phyloP scores from a whole-genome alignment of 2,329 filamentous ascomycete species.

The Epichloe hybrida region DNA sequence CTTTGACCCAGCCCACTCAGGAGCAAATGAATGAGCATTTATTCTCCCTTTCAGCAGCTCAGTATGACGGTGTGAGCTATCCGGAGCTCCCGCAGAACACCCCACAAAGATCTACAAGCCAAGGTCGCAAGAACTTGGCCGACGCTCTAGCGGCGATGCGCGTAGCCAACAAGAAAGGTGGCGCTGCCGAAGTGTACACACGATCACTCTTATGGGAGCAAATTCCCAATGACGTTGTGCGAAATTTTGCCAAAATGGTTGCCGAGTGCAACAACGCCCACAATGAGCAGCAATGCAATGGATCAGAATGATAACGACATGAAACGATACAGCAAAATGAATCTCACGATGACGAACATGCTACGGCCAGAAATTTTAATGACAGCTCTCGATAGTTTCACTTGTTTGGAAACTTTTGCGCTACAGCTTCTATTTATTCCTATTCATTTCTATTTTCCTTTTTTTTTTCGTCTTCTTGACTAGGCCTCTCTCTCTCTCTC shows the following conservation, averaged over 20 bases:
- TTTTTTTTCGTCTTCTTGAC: background rate
- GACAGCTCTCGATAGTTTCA: slow-evolving; percentile 8
- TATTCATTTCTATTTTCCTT: slow-evolving; percentile 1
- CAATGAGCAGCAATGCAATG: slow-evolving; percentile 29
- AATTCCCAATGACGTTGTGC: slow-evolving; percentile 81
- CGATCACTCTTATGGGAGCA: slow-evolving; percentile 88
- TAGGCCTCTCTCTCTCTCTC: background rate
- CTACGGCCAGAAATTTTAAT: slow-evolving; percentile 15
- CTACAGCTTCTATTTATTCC: slow-evolving; percentile 2
- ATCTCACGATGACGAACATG: slow-evolving; percentile 23
- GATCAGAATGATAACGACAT: slow-evolving; percentile 24
- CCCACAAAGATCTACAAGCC: slow-evolving; percentile 41
- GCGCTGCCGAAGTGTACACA: slow-evolving; percentile 78
- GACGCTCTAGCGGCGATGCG: slow-evolving; percentile 73
- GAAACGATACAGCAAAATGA: slow-evolving; percentile 21
- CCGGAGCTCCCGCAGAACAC: slow-evolving; percentile 54
- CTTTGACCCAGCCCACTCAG: slow-evolving; percentile 61
- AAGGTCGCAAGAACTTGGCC: slow-evolving; percentile 60
- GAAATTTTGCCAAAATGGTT: slow-evolving; percentile 85
- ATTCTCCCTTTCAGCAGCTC: slow-evolving; percentile 71
- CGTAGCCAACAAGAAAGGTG: slow-evolving; percentile 50
- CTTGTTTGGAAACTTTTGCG: slow-evolving; percentile 5
- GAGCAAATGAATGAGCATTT: slow-evolving; percentile 80
- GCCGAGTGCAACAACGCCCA: slow-evolving; percentile 51
- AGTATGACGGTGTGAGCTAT: slow-evolving; percentile 64